These are phyloP conservation scores for Cladosporium velox DNA, from an alignment of 2,329 filamentous ascomycete genomes.

Conservation along the genomic window DNA sequence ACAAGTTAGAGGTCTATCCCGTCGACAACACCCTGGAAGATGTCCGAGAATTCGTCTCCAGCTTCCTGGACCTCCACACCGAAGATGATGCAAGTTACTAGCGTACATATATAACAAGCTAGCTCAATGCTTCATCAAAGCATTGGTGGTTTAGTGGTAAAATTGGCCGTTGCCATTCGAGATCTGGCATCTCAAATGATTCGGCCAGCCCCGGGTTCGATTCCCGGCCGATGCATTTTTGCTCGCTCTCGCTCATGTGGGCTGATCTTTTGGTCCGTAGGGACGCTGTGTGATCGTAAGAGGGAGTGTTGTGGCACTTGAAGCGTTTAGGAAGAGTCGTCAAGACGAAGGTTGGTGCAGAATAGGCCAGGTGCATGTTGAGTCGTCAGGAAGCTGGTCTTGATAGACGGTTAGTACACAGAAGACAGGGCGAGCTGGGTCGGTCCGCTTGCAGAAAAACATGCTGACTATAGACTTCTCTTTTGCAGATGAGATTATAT, in stretches of 20 bases:
- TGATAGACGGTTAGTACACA: not conserved
- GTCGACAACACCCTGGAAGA: too few relatives aligned
- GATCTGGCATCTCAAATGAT: not conserved
- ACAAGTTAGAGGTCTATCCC: too few relatives aligned
- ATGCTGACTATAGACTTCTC: too few relatives aligned
- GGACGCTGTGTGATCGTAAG: not conserved
- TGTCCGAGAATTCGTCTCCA: too few relatives aligned
- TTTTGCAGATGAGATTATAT: too few relatives aligned
- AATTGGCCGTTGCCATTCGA: not conserved
- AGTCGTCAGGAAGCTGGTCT: not conserved
- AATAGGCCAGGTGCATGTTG: not conserved
- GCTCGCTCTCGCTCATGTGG: not conserved
- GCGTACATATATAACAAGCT: too few relatives aligned
- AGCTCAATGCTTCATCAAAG: not conserved
- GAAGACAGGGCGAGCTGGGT: too few relatives aligned
- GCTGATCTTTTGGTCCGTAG: not conserved
- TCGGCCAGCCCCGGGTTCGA: not conserved
- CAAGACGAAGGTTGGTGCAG: not conserved
- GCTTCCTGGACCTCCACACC: too few relatives aligned
- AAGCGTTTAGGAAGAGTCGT: not conserved
- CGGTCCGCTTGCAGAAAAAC: too few relatives aligned
- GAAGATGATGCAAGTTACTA: too few relatives aligned
- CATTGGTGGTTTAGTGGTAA: slow-evolving; percentile 1
- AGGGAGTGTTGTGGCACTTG: not conserved
- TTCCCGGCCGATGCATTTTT: not conserved